phyloP scores from a whole-genome alignment of 1,139 yeast species.

The Candida smagusa region DNA sequence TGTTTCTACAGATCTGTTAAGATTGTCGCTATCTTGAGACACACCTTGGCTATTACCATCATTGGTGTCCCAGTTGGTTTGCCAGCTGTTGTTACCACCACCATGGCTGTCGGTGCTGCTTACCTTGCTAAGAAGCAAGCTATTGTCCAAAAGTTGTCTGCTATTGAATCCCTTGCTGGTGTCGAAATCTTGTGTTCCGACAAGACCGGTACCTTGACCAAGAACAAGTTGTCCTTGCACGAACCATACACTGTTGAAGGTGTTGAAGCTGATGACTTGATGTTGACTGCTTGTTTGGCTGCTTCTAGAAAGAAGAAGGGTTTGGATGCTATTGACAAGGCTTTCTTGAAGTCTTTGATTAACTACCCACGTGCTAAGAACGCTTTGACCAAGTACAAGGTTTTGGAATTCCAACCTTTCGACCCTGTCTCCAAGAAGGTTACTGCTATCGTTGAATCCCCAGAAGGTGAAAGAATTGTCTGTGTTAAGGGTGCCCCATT shows the following conservation, averaged over 20 bases:
- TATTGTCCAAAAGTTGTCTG: conserved; percentile 96
- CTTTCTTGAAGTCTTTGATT: conserved; percentile 89
- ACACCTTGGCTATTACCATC: conserved; percentile 93
- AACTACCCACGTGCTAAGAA: conserved; percentile 90
- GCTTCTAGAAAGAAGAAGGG: conserved; percentile 99
- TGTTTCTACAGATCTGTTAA: conserved; percentile 91
- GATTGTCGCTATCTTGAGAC: conserved; percentile 89
- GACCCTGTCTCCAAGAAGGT: conserved; percentile 98
- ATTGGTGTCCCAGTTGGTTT: conserved; percentile 99
- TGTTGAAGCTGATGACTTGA: conserved; percentile 94
- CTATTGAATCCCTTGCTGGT: conserved; percentile 98
- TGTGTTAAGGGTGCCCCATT: conserved; percentile 99
- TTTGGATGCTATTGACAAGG: conserved; percentile 96
- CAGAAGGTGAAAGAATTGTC: conserved; percentile 93
- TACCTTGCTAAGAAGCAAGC: conserved; percentile 98
- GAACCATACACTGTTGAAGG: conserved; percentile 99
- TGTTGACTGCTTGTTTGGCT: conserved; percentile 98
- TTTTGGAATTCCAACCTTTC: conserved; percentile 93
- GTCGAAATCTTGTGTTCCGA: conserved; percentile 98
- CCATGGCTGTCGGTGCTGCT: conserved; percentile 99
- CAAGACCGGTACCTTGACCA: conserved; percentile 98
- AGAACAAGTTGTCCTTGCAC: conserved; percentile 93
- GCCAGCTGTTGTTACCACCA: conserved; percentile 98
- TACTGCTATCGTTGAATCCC: conserved; percentile 90
- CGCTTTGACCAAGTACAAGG: conserved; percentile 93